These are phyloP conservation scores for Neonectria ditissima DNA, from an alignment of 2,329 filamentous ascomycete genomes.

Conservation along the genomic window DNA sequence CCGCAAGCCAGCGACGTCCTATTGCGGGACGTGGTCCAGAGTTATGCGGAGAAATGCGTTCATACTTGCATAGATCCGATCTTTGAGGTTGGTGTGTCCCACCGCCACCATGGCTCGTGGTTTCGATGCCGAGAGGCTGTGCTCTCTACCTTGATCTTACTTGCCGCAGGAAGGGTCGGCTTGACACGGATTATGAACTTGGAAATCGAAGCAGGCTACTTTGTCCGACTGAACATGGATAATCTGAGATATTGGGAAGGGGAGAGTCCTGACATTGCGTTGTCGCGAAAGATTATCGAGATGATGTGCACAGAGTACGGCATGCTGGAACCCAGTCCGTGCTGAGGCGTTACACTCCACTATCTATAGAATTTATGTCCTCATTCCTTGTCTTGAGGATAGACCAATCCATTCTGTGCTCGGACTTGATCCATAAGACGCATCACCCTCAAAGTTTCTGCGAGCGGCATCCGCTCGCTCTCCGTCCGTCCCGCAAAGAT, in stretches of 20 bases:
- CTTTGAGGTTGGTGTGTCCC: neutral
- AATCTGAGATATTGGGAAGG: constrained; percentile 19
- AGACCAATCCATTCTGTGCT: constrained; percentile 12
- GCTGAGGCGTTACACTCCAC: neutral
- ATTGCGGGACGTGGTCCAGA: neutral
- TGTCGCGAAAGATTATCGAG: constrained; percentile 8
- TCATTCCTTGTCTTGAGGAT: constrained; percentile 15
- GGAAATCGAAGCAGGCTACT: constrained; percentile 13
- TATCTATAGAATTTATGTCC: neutral
- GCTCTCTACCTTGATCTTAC: neutral
- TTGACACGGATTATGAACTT: constrained; percentile 16
- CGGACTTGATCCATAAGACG: constrained; percentile 61
- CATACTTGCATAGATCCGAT: constrained; percentile 10
- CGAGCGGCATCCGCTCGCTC: constrained; percentile 57
- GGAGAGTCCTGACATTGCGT: constrained; percentile 14
- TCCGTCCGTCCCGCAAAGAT: constrained; percentile 53
- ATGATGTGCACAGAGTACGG: constrained; percentile 15
- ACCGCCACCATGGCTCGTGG: constrained; percentile 21
- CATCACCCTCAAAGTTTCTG: constrained; percentile 59
- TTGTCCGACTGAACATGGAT: neutral
- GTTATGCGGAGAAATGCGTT: constrained; percentile 15
- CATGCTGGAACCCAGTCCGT: neutral
- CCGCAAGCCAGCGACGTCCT: neutral
- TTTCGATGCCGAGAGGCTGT: constrained; percentile 9
- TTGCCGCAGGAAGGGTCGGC: constrained; percentile 7